Base-by-base conservation (phyloP, 345 rosid species). In the Rhizophora apiculata region DNA sequence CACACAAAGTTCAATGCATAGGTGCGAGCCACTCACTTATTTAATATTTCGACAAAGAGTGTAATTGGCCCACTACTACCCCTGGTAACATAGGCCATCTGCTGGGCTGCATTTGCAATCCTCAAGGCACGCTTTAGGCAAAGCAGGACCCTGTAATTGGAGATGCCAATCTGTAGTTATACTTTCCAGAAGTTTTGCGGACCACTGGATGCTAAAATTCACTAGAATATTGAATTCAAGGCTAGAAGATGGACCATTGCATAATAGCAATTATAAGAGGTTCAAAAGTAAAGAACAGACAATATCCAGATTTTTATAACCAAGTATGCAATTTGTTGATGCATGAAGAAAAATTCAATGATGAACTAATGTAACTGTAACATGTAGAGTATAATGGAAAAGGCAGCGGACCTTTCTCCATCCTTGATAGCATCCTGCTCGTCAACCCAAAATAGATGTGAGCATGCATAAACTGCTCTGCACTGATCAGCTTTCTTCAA, bases 401-500 rank as follows among this genome's bases (percentile, higher is more conserved):
- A 19, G 22, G 27, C 22, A 46, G 22, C 9, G 8, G n/a, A 73
- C 99, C 97, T 88, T 80, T 95, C 97, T 73, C 97, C 99, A 83
- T 92, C 98, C 81, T 87, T 92, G 74, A 87, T 71, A 46, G 77
- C 81, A 72, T 87, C 96, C 62, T 88, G 93, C 72, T 92, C 97
- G 60, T 95, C 88, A 60, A 87, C 89, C 99, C 99, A 95, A 78
- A 95, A 95, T 63, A 95, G 91, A 87, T 92, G 98, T 34, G 98
- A 85, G 73, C 98, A 95, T 21, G 88, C 92, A 70, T 90, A 95
- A 68, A 95, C 96, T 76, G 99, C 98, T 87, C 96, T 87, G 79
- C 99, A 92, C 70, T 92, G 99, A 76, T 95, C 99, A 67, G 94
- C 90, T 84, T 90, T 95, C 94, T 90, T 95, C 74, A 90, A 84